Conservation (phyloP, 2,329 filamentous ascomycete genomes). For the Aspergillus versicolor region DNA sequence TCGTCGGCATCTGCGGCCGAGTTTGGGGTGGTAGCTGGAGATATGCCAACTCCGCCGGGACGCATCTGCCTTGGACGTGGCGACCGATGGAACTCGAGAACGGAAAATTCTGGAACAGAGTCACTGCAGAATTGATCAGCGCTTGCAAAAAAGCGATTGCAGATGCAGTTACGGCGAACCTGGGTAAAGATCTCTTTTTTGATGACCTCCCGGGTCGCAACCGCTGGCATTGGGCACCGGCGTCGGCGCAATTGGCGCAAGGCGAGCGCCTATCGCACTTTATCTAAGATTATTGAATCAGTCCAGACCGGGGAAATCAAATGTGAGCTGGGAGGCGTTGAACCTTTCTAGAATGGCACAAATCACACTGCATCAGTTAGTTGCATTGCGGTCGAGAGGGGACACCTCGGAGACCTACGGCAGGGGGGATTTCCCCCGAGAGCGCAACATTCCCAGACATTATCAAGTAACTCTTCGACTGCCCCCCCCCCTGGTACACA, state of each 20-base stretch:
- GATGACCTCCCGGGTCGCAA: slow-evolving; percentile 14
- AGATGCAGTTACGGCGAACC: slow-evolving; percentile 5
- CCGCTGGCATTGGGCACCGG: slow-evolving; percentile 23
- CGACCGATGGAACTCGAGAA: too few relatives aligned
- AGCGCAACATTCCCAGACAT: too few relatives aligned
- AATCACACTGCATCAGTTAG: slow-evolving; percentile 20
- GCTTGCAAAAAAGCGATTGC: too few relatives aligned
- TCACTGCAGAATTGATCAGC: too few relatives aligned
- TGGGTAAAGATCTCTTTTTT: slow-evolving; percentile 11
- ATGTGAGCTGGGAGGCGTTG: not conserved
- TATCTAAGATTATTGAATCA: slow-evolving; percentile 11
- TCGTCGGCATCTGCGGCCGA: slow-evolving; percentile 8
- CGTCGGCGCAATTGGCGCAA: slow-evolving; percentile 28
- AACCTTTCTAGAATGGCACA: slow-evolving; percentile 27
- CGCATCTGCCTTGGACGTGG: not conserved
- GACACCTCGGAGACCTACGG: not conserved
- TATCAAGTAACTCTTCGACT: too few relatives aligned
- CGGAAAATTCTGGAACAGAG: too few relatives aligned
- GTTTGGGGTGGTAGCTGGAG: not conserved
- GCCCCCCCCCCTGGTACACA: too few relatives aligned
- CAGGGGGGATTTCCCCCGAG: not conserved
- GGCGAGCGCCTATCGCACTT: slow-evolving; percentile 24
- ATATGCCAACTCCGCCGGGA: not conserved
- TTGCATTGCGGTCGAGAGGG: not conserved
- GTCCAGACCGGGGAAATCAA: not conserved